These are phyloP conservation scores for Carallia brachiata DNA, from an alignment of 345 rosid species.

Conservation along the genomic window DNA sequence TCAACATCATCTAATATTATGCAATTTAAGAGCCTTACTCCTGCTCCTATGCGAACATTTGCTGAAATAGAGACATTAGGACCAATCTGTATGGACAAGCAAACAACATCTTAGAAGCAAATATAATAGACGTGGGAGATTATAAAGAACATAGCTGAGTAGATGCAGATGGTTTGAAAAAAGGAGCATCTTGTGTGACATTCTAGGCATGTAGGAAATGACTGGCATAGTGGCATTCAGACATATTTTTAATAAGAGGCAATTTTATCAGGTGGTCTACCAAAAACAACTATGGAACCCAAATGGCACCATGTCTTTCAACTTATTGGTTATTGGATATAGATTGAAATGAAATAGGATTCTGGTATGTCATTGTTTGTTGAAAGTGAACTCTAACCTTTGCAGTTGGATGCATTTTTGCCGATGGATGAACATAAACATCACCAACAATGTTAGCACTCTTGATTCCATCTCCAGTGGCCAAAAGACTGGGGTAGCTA, in stretches of 20 bases:
- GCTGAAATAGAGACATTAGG: constrained; percentile 90
- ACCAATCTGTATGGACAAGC: constrained; percentile 60
- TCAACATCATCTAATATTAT: constrained; percentile 76
- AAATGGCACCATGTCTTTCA: background rate
- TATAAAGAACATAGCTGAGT: background rate
- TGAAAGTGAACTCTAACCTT: constrained; percentile 36
- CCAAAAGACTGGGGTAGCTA: constrained; percentile 57
- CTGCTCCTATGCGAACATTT: constrained; percentile 90
- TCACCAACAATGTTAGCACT: constrained; percentile 59
- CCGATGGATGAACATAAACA: constrained; percentile 82
- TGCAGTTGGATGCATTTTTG: constrained; percentile 79
- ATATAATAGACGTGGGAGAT: background rate
- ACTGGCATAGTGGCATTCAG: no score
- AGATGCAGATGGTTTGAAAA: no score
- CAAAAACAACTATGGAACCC: background rate
- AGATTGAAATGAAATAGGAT: background rate
- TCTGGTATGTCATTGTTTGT: background rate
- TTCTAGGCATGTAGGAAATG: no score
- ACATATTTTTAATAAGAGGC: no score
- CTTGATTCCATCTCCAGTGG: constrained; percentile 49
- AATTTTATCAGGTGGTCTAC: no score
- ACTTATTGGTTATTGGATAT: background rate
- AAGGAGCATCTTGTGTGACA: no score
- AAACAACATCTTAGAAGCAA: background rate
- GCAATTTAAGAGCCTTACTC: constrained; percentile 82